Conservation (phyloP, 306 rosid genomes). For the apple (Malus domestica) region ASM211411v1 NC_041803.1:21868001-21868500, state of each 20-base stretch:
- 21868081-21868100: not conserved
- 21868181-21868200: constrained; percentile 62
- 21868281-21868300: constrained; percentile 96
- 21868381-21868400: not conserved
- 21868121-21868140: constrained; percentile 87
- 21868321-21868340: constrained; percentile 35
- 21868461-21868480: too few relatives aligned
- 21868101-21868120: constrained; percentile 27
- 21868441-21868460: too few relatives aligned
- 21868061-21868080: not conserved
- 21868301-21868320: constrained; percentile 82
- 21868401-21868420: not conserved
- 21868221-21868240: constrained; percentile 51
- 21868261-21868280: constrained; percentile 55
- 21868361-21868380: not conserved
- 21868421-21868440: not conserved
- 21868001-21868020: not conserved
- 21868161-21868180: constrained; percentile 77
- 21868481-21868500: not conserved
- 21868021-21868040: not conserved
- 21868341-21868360: constrained; percentile 55
- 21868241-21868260: constrained; percentile 71
- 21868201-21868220: constrained; percentile 60
- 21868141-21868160: constrained; percentile 47
- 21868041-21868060: not conserved